Evolutionary conservation across 2,329 filamentous ascomycete genomes (phyloP), one percentile per base, ranked within the genome.

Genomic region (Pezicula carpinea): DNA sequence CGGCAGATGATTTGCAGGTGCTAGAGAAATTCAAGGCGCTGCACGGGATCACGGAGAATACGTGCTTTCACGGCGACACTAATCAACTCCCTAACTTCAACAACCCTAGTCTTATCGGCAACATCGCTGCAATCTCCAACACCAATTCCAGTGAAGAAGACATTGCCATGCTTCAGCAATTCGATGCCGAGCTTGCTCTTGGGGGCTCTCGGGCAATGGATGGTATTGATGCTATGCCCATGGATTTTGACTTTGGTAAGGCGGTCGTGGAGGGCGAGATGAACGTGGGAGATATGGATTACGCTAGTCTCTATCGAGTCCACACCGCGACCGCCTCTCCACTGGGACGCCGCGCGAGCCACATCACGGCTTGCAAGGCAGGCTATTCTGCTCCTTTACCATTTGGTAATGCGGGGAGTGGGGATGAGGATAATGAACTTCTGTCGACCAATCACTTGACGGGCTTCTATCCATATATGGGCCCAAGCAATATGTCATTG

Each of bases 1-100:
- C 79, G 6, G 79, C 77, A 0, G 79, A 83, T 39, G 77, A 83
- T 54, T 54, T 60, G 0, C 64, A 69, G 2, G 61, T 83, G 15
- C 60, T 83, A 43, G 67, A 62, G 18, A 79, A 75, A 59, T 83
- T 83, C 64, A 61, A 60, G 29, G 46, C 43, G 4, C 31, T 59
- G 33, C 48, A 56, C 21, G 56, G 51, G 0, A 46, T 59, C 3
- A 29, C 31, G 6, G 26, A 23, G 22, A 17, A 17, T 18, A 17
- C n/a, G 35, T 6, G 11, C 21, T 19, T 29, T 29, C 26, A 11
- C 17, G 7, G 5, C 35, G 32, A 21, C 17, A 13, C 11, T 6
- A 10, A 5, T 21, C 35, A 7, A 38, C 11, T 38, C 6, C 35
- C 35, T 38, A 15, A 38, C 15, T 18, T 38, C 15, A 38, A 18